Percentiles rank a stretch among this genome's conserved stretches.
Conservation (phyloP, 805 yeast species). For the Candida anglica region DNA sequence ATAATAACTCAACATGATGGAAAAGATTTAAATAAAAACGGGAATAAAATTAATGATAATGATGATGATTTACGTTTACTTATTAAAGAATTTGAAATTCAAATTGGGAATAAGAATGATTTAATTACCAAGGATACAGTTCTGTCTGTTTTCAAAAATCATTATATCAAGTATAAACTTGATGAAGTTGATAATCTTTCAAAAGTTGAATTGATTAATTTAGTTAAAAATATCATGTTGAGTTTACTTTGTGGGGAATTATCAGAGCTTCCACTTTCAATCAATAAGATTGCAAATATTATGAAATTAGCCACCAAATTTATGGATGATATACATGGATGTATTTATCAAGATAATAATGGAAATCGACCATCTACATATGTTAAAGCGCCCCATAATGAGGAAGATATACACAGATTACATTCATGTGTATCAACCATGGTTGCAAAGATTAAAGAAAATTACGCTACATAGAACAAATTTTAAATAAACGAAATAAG, state of each 20-base stretch:
- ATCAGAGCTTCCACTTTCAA: conserved; percentile 19
- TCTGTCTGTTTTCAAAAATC: conserved; percentile 16
- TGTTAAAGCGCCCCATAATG: not conserved
- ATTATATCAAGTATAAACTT: conserved; percentile 22
- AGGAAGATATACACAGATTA: not conserved
- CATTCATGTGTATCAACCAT: not conserved
- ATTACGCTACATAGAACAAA: too few species aligned
- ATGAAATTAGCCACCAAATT: conserved; percentile 21
- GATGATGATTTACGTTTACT: not conserved
- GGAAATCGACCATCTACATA: conserved; percentile 3
- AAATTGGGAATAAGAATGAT: conserved; percentile 13
- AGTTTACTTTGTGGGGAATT: conserved; percentile 28
- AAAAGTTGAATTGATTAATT: conserved; percentile 22
- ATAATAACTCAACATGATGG: too few species aligned
- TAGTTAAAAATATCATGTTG: conserved; percentile 31
- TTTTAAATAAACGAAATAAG: too few species aligned
- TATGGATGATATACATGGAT: conserved; percentile 28
- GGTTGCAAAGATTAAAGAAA: not conserved
- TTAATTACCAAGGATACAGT: conserved; percentile 13
- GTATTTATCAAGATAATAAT: conserved; percentile 16
- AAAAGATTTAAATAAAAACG: too few species aligned
- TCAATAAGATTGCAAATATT: conserved; percentile 23
- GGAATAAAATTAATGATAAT: too few species aligned
- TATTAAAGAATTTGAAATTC: not conserved
- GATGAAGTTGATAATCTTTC: conserved; percentile 25